Conservation (phyloP, 148 eudicot species). For the Polygonum maritimum region DNA sequence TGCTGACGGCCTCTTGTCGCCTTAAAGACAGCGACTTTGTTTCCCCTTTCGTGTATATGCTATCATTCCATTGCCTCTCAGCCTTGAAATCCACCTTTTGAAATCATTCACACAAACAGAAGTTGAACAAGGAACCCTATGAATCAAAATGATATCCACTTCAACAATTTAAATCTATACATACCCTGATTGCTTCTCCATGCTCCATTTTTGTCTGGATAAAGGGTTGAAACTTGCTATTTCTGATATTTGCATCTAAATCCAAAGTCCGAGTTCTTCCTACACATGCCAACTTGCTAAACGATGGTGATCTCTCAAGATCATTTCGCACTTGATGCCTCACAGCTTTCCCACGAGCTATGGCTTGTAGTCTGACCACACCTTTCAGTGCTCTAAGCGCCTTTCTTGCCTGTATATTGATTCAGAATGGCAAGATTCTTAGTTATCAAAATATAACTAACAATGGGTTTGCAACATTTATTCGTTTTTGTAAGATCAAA, state of each 20-base stretch:
- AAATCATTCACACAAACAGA: background rate
- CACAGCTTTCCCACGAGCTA: conserved; percentile 49
- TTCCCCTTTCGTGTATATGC: conserved; percentile 40
- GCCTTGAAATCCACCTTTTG: conserved; percentile 37
- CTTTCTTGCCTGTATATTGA: conserved; percentile 40
- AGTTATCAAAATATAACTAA: background rate
- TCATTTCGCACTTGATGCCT: conserved; percentile 21
- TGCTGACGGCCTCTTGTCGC: conserved; percentile 43
- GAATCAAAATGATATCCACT: background rate
- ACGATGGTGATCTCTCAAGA: background rate
- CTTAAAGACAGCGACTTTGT: conserved; percentile 36
- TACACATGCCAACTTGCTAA: conserved; percentile 4
- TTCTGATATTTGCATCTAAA: conserved; percentile 8
- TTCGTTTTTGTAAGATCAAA: background rate
- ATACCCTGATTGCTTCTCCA: conserved; percentile 28
- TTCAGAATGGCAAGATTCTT: background rate
- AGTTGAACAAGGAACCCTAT: background rate
- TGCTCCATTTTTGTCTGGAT: conserved; percentile 18
- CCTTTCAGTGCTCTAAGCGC: conserved; percentile 60
- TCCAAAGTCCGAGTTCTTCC: conserved; percentile 11
- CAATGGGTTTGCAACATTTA: too few species aligned
- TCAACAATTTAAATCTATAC: background rate
- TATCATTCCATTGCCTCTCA: conserved; percentile 43
- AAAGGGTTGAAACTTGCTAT: conserved; percentile 19
- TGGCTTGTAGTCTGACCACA: conserved; percentile 53